Base-by-base conservation (phyloP, 495 filamentous ascomycete genomes). In the Cudoniella acicularis region DNA sequence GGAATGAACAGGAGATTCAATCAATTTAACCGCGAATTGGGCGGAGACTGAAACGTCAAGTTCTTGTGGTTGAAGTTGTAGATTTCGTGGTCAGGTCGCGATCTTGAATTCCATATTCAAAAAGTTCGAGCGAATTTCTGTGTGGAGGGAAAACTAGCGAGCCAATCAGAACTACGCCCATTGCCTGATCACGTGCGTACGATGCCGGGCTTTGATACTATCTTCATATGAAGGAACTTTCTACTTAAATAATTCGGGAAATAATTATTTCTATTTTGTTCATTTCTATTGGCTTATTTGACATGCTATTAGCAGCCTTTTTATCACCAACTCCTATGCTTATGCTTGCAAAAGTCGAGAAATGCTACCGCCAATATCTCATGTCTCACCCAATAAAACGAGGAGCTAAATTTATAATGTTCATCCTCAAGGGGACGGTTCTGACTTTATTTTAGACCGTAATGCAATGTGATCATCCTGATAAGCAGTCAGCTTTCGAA, bases 31-130 rank as follows among this genome's bases (percentile, higher is more conserved):
- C 89, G 88, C 84, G 67, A 61, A 73, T 80, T 84, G 79, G 76
- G 84, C 89, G 89, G 89, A 90, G 89, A 92, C 87, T 89, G 84
- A 88, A 77, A 85, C 86, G 80, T 87, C 86, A 77, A 85, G 85
- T 88, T 85, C 67, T 53, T 18, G 45, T 49, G 24, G 49, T 62
- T 62, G 59, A 51, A 48, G 30, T 57, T 59, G 10, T 45, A 52
- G 22, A 52, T 54, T 41, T 54, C 22, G 30, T 36, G 22, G 3
- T 54, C 22, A 10, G n/a, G 20, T 41, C 47, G 56, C n/a, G 48
- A 52, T 20, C 47, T 51, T 24, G n/a, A 51, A 54, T 3, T 54
- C 27, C 26, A 54, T 20, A 58, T 49, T 57, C 25, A 25, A 49
- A 57, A 57, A 56, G 53, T 56, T 56, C 10, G 45, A 9, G 21